Percentiles rank a stretch among this genome's conserved stretches.
These are phyloP conservation scores for Rhodotorula sphaerocarpa DNA, from an alignment of 768 basidiomycete species.

Conservation along the genomic window DNA sequence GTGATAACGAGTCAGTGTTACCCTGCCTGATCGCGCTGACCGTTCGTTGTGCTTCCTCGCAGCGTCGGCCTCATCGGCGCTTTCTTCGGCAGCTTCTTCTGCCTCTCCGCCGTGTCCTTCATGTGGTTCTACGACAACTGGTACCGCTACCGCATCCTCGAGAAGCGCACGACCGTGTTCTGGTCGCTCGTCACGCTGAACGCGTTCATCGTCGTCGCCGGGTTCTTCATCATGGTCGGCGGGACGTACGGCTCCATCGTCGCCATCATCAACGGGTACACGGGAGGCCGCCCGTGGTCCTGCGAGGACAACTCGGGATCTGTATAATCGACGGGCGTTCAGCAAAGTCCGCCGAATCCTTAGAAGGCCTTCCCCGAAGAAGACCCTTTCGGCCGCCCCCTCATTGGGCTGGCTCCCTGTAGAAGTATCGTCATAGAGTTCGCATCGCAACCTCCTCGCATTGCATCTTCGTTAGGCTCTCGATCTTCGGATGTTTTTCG, in stretches of 20 bases:
- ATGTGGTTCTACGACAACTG: conserved; percentile 33
- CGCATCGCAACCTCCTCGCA: too few species aligned
- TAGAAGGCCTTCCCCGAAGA: too few species aligned
- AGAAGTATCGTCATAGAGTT: too few species aligned
- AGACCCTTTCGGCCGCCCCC: too few species aligned
- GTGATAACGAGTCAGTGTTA: too few species aligned
- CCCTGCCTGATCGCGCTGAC: too few species aligned
- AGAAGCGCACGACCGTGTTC: neutral
- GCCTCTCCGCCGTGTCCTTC: conserved; percentile 14
- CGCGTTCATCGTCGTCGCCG: conserved; percentile 27
- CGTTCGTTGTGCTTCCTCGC: too few species aligned
- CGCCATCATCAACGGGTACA: conserved; percentile 15
- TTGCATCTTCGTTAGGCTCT: too few species aligned
- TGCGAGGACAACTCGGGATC: conserved; percentile 34
- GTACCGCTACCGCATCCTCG: too few species aligned
- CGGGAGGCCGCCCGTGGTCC: conserved; percentile 12
- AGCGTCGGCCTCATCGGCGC: conserved; percentile 34
- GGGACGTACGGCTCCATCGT: conserved; percentile 27
- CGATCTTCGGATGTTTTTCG: too few species aligned
- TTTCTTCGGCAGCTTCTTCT: conserved; percentile 34
- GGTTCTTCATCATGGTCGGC: conserved; percentile 34
- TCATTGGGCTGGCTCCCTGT: too few species aligned
- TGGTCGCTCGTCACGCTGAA: conserved; percentile 7
- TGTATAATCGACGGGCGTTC: neutral
- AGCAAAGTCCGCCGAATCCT: too few species aligned